Conservation (phyloP, 139 green algal genomes). For the Yamagishiella unicocca region DNA sequence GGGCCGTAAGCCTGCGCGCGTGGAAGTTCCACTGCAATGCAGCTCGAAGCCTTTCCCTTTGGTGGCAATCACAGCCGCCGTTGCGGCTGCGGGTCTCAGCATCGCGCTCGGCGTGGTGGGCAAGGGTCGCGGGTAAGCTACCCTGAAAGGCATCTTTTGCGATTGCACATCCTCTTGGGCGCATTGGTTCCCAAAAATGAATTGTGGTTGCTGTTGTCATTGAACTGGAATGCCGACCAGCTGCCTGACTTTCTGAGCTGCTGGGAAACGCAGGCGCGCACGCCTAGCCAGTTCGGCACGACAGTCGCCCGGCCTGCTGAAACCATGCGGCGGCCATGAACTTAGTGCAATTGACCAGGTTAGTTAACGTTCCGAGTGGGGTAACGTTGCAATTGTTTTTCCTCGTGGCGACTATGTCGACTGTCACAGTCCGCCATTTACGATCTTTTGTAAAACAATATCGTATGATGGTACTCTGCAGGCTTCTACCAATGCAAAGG, state of each 20-base stretch:
- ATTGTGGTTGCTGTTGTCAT: not conserved
- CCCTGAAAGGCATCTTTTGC: not conserved
- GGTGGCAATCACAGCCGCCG: not conserved
- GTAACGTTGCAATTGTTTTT: not conserved
- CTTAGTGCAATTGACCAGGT: not conserved
- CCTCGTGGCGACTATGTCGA: not conserved
- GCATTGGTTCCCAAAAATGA: not conserved
- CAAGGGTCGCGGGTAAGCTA: slow-evolving; percentile 6
- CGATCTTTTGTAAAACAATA: not conserved
- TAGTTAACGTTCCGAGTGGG: not conserved
- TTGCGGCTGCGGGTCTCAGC: not conserved
- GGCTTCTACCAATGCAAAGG: not conserved
- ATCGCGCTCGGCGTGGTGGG: not conserved
- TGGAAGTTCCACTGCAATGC: not conserved
- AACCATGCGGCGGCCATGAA: not conserved
- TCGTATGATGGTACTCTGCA: not conserved
- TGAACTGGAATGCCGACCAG: not conserved
- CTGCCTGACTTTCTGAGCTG: not conserved
- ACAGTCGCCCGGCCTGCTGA: too few relatives aligned
- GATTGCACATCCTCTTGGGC: not conserved
- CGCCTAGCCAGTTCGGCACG: too few relatives aligned
- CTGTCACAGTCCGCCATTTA: not conserved
- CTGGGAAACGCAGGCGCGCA: not conserved
- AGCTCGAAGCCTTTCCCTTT: not conserved
- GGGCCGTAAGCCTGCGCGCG: not conserved